Conservation (phyloP, 108 stramenopile species). For the Fistulifera solaris region DNA sequence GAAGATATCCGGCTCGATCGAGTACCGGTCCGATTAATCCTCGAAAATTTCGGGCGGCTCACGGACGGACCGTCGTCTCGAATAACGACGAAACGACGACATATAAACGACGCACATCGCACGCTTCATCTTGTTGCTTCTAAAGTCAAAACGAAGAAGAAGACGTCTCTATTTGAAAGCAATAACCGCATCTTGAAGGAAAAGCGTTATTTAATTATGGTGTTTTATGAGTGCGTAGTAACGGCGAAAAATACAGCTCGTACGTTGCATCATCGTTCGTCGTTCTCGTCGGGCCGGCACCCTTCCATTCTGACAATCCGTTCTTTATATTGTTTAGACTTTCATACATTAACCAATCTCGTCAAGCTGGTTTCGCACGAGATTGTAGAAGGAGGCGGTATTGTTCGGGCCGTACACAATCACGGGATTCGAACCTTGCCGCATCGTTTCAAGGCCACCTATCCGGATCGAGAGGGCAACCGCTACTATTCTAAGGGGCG, state of each 20-base stretch:
- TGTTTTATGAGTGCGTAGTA: conserved; percentile 61
- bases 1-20: too few relatives aligned
- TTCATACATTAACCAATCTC: conserved; percentile 5
- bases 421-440: conserved; percentile 81
- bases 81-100: too few relatives aligned
- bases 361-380: conserved; percentile 19
- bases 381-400: conserved; percentile 72
- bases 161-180: too few relatives aligned
- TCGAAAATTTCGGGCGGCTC: too few relatives aligned
- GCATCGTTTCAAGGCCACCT: conserved; percentile 73
- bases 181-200: too few relatives aligned
- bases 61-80: too few relatives aligned
- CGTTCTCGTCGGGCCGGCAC: neutral
- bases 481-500: conserved; percentile 80
- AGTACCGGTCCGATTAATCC: too few relatives aligned
- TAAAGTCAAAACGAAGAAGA: too few relatives aligned
- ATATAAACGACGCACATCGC: too few relatives aligned
- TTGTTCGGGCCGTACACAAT: conserved; percentile 79
- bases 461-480: conserved; percentile 63
- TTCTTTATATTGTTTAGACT: neutral
- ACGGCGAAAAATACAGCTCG: conserved; percentile 60
- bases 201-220: conserved; percentile 26
- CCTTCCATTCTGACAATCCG: neutral
- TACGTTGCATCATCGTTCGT: conserved; percentile 19
- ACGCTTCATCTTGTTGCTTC: too few relatives aligned